These are phyloP conservation scores for Chlamydomonas reinhardtii DNA, from an alignment of 163 green algal genomes.

Conservation along the genomic window DNA sequence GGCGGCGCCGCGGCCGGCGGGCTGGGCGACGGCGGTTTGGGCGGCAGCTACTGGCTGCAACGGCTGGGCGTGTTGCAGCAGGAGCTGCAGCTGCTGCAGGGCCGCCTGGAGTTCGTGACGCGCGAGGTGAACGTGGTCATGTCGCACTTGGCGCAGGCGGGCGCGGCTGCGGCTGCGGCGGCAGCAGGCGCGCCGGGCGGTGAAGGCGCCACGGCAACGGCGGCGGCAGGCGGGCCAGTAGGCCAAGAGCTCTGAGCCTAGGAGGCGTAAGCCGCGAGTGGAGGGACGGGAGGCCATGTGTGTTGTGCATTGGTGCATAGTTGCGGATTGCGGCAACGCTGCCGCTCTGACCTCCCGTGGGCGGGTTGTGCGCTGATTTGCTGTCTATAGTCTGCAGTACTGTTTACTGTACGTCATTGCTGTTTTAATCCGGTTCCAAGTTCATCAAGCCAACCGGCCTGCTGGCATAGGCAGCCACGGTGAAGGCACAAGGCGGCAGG, in stretches of 20 bases:
- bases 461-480: too few species aligned
- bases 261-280: too few species aligned
- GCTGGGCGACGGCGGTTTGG: not conserved
- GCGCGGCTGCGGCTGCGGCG: not conserved
- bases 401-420: too few species aligned
- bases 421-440: too few species aligned
- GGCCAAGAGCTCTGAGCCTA: not conserved
- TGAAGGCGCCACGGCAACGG: not conserved
- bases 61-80: slow-evolving; percentile 47
- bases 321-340: not conserved
- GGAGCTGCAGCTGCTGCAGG: slow-evolving; percentile 51
- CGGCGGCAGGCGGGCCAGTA: not conserved
- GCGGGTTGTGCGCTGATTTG: too few species aligned
- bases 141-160: slow-evolving; percentile 1
- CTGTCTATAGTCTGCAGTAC: too few species aligned
- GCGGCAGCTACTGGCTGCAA: slow-evolving; percentile 1
- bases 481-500: too few species aligned
- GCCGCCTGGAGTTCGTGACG: slow-evolving; percentile 24
- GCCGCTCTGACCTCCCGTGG: too few species aligned
- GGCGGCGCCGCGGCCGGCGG: not conserved
- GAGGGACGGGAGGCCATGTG: not conserved
- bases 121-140: slow-evolving; percentile 35
- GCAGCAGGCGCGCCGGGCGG: not conserved
- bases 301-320: not conserved
- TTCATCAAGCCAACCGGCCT: too few species aligned